A percentile compares a stretch with the other conserved stretches of the same genome.
These are phyloP conservation scores for Takakia lepidozioides DNA, from an alignment of 225 moss, liverwort and hornwort genomes.

Conservation along the genomic window DNA sequence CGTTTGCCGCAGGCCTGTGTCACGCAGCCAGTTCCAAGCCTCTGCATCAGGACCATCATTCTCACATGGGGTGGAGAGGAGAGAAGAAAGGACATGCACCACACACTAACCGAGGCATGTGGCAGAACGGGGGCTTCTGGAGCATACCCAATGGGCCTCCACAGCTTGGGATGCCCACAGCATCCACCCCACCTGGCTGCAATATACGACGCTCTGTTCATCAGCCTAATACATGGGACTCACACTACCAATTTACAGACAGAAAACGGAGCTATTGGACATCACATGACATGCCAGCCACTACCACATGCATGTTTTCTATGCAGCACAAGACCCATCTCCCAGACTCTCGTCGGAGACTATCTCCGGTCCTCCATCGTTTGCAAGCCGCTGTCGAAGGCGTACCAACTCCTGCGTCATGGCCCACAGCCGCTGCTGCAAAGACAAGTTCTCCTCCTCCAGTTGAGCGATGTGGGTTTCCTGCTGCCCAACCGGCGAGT, in stretches of 20 bases:
- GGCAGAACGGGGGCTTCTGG: not conserved
- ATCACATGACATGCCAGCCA: not conserved
- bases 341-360: slow-evolving; percentile 48
- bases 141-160: slow-evolving; percentile 10
- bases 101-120: slow-evolving; percentile 35
- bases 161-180: slow-evolving; percentile 11
- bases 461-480: slow-evolving; percentile 44
- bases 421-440: slow-evolving; percentile 54
- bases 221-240: not conserved
- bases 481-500: slow-evolving; percentile 30
- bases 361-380: slow-evolving; percentile 27
- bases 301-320: not conserved
- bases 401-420: slow-evolving; percentile 44
- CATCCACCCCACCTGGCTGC: slow-evolving; percentile 35
- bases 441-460: slow-evolving; percentile 49
- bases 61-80: not conserved
- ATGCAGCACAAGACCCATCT: slow-evolving; percentile 11
- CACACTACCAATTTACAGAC: not conserved
- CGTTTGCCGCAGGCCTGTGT: slow-evolving; percentile 27
- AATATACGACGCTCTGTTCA: not conserved
- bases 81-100: slow-evolving; percentile 12
- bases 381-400: slow-evolving; percentile 28
- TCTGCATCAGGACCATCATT: not conserved
- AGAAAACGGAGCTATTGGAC: not conserved
- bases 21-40: slow-evolving; percentile 23